Evolutionary conservation across 2,329 filamentous ascomycete species (phyloP), one percentile per base, ranked within the genome.

Genomic region (Pyricularia grisea): DNA sequence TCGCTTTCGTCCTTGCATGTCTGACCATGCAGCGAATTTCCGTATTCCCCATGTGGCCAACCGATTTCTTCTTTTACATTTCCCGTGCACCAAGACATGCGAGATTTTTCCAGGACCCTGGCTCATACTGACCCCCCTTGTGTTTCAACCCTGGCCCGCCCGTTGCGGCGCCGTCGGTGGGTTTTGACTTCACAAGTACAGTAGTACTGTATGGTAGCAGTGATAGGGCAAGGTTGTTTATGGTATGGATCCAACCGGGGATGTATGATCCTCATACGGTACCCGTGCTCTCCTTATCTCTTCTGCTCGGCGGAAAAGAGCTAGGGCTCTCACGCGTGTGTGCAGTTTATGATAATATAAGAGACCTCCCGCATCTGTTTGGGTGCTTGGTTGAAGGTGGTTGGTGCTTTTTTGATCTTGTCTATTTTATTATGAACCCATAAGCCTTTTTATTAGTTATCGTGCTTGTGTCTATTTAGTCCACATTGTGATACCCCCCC

Each of bases 251-350:
- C 58, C 58, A 27, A 27, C 58, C 58, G 58, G 58, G 58, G 58
- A 50, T 61, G 58, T 61, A 27, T 61, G 58, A 61, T 61, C 58
- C 58, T 61, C 58, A 61, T 61, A 61, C 58, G n/a, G 58, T 61
- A 61, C 58, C 58, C 58, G 58, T 61, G 58, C 58, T 17, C 58
- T 61, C 58, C 58, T 61, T 61, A 61, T 61, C 58, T 61, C 27
- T 14, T 1, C 58, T 61, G 12, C 58, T n/a, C 4, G 7, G 25
- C 25, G 25, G 58, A 27, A 61, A 61, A 61, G 58, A 61, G 58
- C 58, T 61, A 27, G 58, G 58, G 25, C 58, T 61, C 25, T 61
- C 25, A 25, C 14, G n/a, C 23, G 25, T 23, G 58, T 60, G 58
- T 61, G 11, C 58, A 25, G 7, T 27, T 61, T 23, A 10, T 27